Evolutionary conservation across 257 asterid species (phyloP), one percentile per base, ranked within the genome.

Genomic region (Dorcoceras hygrometricum): DNA sequence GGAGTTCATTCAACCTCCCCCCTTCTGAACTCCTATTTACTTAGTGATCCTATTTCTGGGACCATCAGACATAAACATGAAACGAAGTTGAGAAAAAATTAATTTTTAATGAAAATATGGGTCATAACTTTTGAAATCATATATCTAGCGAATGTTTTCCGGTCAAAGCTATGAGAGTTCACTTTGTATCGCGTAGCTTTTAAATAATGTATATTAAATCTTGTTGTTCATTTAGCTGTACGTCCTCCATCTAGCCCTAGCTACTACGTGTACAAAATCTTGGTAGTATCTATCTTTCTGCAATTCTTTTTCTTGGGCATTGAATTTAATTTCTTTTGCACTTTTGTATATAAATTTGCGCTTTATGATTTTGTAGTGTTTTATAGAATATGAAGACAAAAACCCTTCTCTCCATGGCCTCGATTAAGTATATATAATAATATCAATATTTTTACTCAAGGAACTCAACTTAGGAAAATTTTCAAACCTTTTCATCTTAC

Each of bases 281-380:
- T 59, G 25, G 34, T 75, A 79, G 78, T 67, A 79, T 79, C 80
- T 46, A 68, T 79, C 72, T 75, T 79, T n/a, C 10, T 73, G 28
- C 62, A 55, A 65, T 57, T 63, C 46, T 72, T 39, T 58, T 62
- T 26, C 55, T 19, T 26, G 48, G 59, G 57, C 43, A 61, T 31
- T 67, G 31, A 31, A 57, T 9, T 25, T 58, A 31, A 57, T 9
- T 25, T 58, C 62, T 6, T 23, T 51, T 20, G 23, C 10, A 16
- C 23, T 6, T 19, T 20, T 32, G 27, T 34, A 22, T 43, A 67
- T 29, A 16, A 65, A 65, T 51, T 59, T 50, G 63, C 71, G 71
- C 75, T 55, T 68, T 68, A 46, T 70, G 46, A 31, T 67, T 70
- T 73, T 73, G 76, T 57, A 57, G 36, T 57, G 58, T 74, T 43